Base-by-base conservation (phyloP, 805 yeast species). In the Pichia scutulata region DNA sequence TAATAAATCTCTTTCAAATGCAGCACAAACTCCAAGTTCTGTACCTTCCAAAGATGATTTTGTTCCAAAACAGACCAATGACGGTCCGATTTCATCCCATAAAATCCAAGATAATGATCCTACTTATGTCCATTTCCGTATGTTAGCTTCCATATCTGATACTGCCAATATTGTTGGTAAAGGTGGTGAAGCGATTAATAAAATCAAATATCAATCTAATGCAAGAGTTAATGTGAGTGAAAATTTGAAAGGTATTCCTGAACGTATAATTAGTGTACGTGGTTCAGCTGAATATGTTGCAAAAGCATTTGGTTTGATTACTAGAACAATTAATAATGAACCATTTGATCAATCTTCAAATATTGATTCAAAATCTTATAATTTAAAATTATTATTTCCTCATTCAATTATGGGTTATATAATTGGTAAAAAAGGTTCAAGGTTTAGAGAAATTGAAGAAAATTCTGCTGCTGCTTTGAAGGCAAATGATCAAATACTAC, bases 281-380 rank as follows among this genome's bases (percentile, higher is more conserved):
- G 96, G 96, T 0, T 70, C 85, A 0, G 77, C 89, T 2, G 90
- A 85, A 56, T 75, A 80, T 56, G 92, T 86, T 8, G 90, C 96
- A 14, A 81, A 81, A 62, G 92, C 93, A 0, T 84, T 84, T 65
- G 93, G 93, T 0, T 68, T 86, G 55, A 78, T 87, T 36, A 77
- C 81, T 0, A 75, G 90, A 56, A 76, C 83, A 4, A 74, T 88
- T 5, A 69, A 78, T 52, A 83, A 80, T 49, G 92, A 84, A 58
- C 81, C 84, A 3, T 79, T 80, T 55, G 82, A 80, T 53, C 76
- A 72, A 52, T 80, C 86, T 3, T 82, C 88, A 1, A 70, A 77
- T 2, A 68, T 75, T 30, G 71, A 74, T 46, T 78, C 86, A 24
- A 69, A 70, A 54, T 79, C 74, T 47, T 76, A 80, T 49, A 75